Base-by-base conservation (phyloP, 495 filamentous ascomycete species). In the Eremomyces bilateralis region DNA sequence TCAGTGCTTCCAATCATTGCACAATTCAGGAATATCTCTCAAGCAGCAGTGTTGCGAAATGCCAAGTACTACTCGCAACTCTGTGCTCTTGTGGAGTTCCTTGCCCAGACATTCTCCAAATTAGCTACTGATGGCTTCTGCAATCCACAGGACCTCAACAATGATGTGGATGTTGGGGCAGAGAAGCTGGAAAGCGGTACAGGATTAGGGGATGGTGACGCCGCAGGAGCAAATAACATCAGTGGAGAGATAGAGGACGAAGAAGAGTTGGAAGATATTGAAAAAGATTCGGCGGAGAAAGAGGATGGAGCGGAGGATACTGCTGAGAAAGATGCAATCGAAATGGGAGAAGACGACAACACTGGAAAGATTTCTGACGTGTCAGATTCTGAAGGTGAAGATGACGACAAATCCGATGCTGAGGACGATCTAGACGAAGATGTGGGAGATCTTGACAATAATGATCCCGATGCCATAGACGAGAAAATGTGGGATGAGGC, bases 401-500 rank as follows among this genome's bases (percentile, higher is more conserved):
- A 67, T 0, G 66, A 50, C 12, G 54, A 67, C 51, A 53, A 68
- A 0, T 60, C 67, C 17, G 63, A 65, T 10, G 65, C 61, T 16
- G 67, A 73, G 15, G 65, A 72, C 20, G 70, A 76, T 36, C 69
- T 90, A 42, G 82, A 93, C 39, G 84, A 93, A 46, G 78, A 93
- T 56, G 63, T 72, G 5, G 90, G 83, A 3, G 73, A 78, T 49
- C 80, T 97, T 4, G 76, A 92, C 60, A 80, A 84, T 43, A 60
- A 91, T 15, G 83, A 90, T 43, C 72, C 80, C 4, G 74, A 70
- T 13, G 80, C 83, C 12, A 74, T 97, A 1, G 88, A 97, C 51
- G 88, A 97, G 56, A 95, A 94, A 59, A 75, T 94, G 60, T 97
- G 88, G 88, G 82, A 95, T 53, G 83, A 77, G 5, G 69, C 67